A percentile compares a stretch with the other conserved stretches of the same genome.
Conservation (phyloP, 2,329 filamentous ascomycete genomes). For the Aureobasidium sp. region DNA sequence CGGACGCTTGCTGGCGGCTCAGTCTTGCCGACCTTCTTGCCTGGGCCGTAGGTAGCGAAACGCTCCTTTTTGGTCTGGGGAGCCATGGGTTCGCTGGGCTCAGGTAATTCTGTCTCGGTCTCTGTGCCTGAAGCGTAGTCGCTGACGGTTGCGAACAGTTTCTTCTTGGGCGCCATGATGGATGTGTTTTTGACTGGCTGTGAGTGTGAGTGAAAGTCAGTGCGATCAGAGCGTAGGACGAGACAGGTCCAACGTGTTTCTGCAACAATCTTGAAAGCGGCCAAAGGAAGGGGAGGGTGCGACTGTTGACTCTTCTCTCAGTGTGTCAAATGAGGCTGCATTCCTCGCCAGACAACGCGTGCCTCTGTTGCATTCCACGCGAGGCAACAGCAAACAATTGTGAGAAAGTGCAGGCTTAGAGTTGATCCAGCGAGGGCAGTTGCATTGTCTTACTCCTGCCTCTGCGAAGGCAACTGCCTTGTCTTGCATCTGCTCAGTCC, state of each 20-base stretch:
- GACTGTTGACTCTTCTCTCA: neutral
- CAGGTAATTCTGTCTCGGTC: neutral
- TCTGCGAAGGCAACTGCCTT: neutral
- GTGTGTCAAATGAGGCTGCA: neutral
- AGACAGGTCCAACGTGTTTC: neutral
- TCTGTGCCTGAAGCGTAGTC: neutral
- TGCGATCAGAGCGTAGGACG: neutral
- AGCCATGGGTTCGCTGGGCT: neutral
- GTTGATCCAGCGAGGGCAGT: neutral
- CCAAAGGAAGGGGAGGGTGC: neutral
- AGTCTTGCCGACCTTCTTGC: neutral
- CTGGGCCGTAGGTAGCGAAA: neutral
- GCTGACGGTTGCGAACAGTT: neutral
- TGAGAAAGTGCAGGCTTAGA: neutral
- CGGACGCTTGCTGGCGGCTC: neutral
- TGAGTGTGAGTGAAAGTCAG: neutral
- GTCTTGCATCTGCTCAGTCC: neutral
- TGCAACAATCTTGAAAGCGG: neutral
- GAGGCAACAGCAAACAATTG: neutral
- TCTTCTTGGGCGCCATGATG: neutral
- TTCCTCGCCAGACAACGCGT: neutral
- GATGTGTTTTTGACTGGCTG: neutral
- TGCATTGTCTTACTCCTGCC: neutral
- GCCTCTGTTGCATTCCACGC: neutral
- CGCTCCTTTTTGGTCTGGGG: neutral